Percentiles rank a stretch among this genome's conserved stretches.
Evolutionary conservation across 441 rosid genomes (phyloP).

Genomic region (Euphorbia corollata): DNA sequence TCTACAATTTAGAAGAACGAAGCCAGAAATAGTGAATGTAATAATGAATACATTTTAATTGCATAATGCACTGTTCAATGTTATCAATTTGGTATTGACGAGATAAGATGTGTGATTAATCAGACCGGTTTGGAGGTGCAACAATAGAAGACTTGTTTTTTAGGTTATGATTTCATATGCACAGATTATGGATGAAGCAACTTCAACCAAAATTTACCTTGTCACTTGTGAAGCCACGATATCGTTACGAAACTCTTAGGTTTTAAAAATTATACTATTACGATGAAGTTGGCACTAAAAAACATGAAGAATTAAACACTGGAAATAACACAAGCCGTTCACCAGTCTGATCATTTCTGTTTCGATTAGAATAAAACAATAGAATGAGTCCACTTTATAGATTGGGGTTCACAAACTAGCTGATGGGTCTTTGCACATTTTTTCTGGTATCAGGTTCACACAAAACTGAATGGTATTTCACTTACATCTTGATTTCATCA

Average conservation of each 20-base stretch:
- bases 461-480: conserved; percentile 19
- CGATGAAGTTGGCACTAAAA: neutral
- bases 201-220: neutral
- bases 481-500: conserved; percentile 89
- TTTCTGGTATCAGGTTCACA: neutral
- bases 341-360: neutral
- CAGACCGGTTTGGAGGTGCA: neutral
- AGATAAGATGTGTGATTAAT: neutral
- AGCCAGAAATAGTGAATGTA: conserved; percentile 13
- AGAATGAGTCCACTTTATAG: neutral
- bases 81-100: neutral
- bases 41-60: neutral
- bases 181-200: neutral
- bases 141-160: neutral
- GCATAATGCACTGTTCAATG: neutral
- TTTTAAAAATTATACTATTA: neutral
- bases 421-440: too few species aligned
- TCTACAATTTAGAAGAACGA: conserved; percentile 39
- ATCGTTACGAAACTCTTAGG: neutral
- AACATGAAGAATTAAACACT: neutral
- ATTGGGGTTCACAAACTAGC: neutral
- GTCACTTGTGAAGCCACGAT: neutral
- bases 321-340: neutral
- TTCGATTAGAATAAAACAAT: neutral
- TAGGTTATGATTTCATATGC: neutral